phyloP scores from a whole-genome alignment of 1,284 basidiomycete genomes.

The Moniliophthora roreri region DNA sequence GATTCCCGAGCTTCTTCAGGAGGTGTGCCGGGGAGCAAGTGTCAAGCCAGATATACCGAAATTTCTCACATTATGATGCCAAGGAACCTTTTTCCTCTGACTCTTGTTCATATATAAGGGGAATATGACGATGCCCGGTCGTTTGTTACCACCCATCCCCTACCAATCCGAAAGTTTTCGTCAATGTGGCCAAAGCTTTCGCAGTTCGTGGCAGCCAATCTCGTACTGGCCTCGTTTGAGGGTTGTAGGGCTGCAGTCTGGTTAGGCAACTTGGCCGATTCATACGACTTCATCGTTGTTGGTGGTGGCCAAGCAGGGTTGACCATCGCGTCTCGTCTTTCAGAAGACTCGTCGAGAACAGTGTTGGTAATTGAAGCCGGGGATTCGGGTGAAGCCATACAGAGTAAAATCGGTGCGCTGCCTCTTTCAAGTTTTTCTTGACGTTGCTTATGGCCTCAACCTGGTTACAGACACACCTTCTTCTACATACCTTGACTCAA shows the following conservation, averaged over 20 bases:
- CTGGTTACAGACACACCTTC: slow-evolving; percentile 21
- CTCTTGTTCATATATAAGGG: neutral
- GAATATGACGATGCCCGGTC: neutral
- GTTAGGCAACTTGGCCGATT: neutral
- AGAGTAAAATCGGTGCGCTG: slow-evolving; percentile 33
- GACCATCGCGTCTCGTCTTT: slow-evolving; percentile 69
- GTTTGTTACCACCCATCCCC: neutral
- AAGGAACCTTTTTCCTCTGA: no score
- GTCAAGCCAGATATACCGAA: no score
- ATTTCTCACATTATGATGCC: no score
- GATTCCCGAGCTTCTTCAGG: no score
- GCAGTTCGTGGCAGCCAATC: neutral
- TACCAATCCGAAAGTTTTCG: neutral
- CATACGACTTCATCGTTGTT: slow-evolving; percentile 1
- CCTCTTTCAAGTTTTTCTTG: neutral
- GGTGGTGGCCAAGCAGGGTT: slow-evolving; percentile 50
- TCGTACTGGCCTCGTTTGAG: neutral
- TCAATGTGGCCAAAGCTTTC: neutral
- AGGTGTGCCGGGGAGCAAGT: no score
- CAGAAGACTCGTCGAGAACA: slow-evolving; percentile 65
- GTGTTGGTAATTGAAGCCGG: slow-evolving; percentile 78
- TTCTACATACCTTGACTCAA: slow-evolving; percentile 50
- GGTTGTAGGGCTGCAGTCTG: neutral
- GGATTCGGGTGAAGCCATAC: slow-evolving; percentile 51
- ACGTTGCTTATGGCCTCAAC: slow-evolving; percentile 8